A percentile compares a stretch with the other conserved stretches of the same genome.
These are phyloP conservation scores for Heracleum sosnowskyi DNA, from an alignment of 129 eudicot species.

Conservation along the genomic window DNA sequence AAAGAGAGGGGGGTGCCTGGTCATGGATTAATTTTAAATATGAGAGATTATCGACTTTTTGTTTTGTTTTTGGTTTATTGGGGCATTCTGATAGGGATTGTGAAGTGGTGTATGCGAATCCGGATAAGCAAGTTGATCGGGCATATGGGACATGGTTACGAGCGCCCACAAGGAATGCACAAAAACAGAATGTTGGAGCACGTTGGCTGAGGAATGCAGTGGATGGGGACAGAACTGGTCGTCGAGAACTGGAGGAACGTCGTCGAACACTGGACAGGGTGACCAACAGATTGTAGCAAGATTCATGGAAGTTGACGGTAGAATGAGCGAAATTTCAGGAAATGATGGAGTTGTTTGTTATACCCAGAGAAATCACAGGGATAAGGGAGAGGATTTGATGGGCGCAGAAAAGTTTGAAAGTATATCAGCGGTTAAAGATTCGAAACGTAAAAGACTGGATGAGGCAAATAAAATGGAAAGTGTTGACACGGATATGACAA, in stretches of 20 bases:
- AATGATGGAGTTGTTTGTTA: background rate
- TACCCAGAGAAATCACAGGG: background rate
- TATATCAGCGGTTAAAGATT: background rate
- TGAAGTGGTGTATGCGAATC: background rate
- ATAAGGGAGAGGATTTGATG: background rate
- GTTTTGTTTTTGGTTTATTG: background rate
- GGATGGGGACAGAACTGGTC: background rate
- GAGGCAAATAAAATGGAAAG: background rate
- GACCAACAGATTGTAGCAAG: background rate
- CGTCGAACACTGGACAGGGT: background rate
- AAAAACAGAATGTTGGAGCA: background rate
- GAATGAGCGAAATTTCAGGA: background rate
- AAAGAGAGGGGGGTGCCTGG: background rate
- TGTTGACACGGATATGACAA: background rate
- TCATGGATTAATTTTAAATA: background rate
- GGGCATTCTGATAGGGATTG: background rate
- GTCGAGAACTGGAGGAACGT: background rate
- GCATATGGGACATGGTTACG: background rate
- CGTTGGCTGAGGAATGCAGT: background rate
- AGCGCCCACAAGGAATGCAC: background rate
- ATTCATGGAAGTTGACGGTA: background rate
- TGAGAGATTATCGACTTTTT: background rate
- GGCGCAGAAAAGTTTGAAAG: too few relatives aligned
- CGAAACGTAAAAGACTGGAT: background rate
- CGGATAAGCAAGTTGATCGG: background rate